Conservation (phyloP, 2,329 filamentous ascomycete genomes). For the Sordariomycetes sp. region DNA sequence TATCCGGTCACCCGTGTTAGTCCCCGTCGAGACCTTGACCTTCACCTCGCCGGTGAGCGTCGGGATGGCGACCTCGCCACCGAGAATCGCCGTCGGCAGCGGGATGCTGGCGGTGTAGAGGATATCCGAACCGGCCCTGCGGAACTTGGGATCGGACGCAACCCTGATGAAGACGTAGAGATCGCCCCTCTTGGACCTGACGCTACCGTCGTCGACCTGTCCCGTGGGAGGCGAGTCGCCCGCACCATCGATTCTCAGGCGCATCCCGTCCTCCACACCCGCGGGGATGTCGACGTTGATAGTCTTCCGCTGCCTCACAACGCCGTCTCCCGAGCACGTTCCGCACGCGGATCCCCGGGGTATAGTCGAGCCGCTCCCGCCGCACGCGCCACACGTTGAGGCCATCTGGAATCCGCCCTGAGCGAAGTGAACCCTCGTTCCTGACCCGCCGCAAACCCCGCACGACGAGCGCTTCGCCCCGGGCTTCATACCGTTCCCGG, state of each 20-base stretch:
- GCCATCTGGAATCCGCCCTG: conserved; percentile 94
- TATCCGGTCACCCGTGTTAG: conserved; percentile 83
- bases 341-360: conserved; percentile 74
- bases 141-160: conserved; percentile 82
- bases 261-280: conserved; percentile 95
- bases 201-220: conserved; percentile 45
- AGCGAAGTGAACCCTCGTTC: conserved; percentile 79
- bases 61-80: conserved; percentile 80
- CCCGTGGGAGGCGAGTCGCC: conserved; percentile 80
- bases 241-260: conserved; percentile 71
- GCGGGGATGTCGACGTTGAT: conserved; percentile 87
- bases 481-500: conserved; percentile 73
- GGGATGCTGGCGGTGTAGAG: conserved; percentile 87
- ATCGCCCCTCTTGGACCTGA: conserved; percentile 66
- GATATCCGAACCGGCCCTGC: conserved; percentile 76
- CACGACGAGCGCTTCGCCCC: conserved; percentile 67
- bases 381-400: conserved; percentile 73
- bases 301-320: conserved; percentile 71
- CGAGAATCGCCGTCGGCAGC: conserved; percentile 83
- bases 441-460: conserved; percentile 74
- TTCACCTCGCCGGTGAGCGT: conserved; percentile 86
- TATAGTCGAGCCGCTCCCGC: conserved; percentile 64
- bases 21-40: conserved; percentile 84
- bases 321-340: conserved; percentile 72
- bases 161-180: conserved; percentile 87